These are phyloP conservation scores for Rhodomyrtus tomentosa DNA, from an alignment of 345 rosid genomes.

Conservation along the genomic window DNA sequence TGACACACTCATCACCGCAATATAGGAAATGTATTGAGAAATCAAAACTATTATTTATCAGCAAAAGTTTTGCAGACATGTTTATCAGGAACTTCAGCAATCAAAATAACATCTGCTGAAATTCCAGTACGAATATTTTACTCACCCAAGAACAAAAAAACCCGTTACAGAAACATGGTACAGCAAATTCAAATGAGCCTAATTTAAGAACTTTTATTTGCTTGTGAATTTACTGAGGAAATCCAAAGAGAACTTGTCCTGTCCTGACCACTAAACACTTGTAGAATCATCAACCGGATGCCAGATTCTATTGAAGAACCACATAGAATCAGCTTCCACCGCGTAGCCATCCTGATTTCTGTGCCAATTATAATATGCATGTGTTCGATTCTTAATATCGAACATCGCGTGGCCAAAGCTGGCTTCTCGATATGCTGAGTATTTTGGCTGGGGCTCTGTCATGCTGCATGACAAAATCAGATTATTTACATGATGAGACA, in stretches of 20 bases:
- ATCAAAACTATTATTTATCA: not conserved
- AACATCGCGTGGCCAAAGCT: constrained; percentile 89
- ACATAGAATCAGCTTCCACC: constrained; percentile 64
- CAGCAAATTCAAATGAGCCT: not conserved
- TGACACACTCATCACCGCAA: not conserved
- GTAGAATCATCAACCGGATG: constrained; percentile 47
- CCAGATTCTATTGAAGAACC: constrained; percentile 79
- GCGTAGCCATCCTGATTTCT: constrained; percentile 77
- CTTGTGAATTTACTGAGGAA: not conserved
- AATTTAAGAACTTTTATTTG: not conserved
- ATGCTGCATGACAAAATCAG: constrained; percentile 32
- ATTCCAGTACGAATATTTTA: not conserved
- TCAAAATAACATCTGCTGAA: not conserved
- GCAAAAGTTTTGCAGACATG: not conserved
- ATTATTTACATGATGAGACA: not conserved
- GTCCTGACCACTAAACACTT: not conserved
- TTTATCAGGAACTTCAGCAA: not conserved
- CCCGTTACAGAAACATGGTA: not conserved
- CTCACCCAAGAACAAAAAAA: not conserved
- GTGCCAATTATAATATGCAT: constrained; percentile 72
- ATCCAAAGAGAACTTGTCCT: not conserved
- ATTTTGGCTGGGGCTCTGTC: constrained; percentile 80
- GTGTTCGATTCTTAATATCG: constrained; percentile 70
- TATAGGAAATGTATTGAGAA: not conserved
- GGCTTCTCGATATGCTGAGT: constrained; percentile 85